A percentile compares a stretch with the other conserved stretches of the same genome.
Conservation (phyloP, 768 basidiomycete species). For the Mycena galopus region DNA sequence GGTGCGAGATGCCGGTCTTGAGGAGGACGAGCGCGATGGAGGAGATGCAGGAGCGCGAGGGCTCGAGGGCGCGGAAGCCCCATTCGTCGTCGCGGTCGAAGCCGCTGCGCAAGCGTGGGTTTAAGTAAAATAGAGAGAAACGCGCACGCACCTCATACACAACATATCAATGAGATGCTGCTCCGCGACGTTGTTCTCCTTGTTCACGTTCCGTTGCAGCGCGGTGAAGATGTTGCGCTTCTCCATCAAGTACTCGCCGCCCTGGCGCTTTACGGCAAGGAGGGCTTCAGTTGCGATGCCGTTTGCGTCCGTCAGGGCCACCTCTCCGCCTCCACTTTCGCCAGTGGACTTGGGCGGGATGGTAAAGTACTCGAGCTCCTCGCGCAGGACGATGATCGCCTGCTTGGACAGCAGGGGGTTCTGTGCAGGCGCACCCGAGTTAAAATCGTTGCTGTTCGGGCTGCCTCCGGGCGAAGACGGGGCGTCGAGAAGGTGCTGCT, state of each 20-base stretch:
- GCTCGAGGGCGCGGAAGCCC: constrained; percentile 97
- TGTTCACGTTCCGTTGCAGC: constrained; percentile 97
- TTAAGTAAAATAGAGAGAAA: not conserved
- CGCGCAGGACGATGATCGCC: constrained; percentile 97
- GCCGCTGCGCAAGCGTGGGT: constrained; percentile 69
- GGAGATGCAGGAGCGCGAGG: constrained; percentile 96
- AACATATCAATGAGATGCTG: constrained; percentile 99
- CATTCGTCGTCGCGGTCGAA: constrained; percentile 98
- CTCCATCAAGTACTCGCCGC: constrained; percentile 89
- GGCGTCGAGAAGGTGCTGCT: constrained; percentile 83
- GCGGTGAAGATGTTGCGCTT: constrained; percentile 97
- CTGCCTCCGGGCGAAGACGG: constrained; percentile 55
- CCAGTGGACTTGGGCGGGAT: constrained; percentile 82
- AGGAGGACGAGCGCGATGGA: constrained; percentile 97
- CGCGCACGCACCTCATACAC: constrained; percentile 88
- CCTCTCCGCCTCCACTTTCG: constrained; percentile 14
- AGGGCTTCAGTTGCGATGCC: constrained; percentile 86
- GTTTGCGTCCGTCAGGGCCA: constrained; percentile 75
- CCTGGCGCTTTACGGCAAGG: constrained; percentile 85
- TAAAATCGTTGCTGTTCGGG: constrained; percentile 51
- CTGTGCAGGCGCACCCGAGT: constrained; percentile 74
- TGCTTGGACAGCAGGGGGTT: constrained; percentile 96
- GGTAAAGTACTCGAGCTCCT: constrained; percentile 98
- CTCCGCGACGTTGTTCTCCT: constrained; percentile 98
- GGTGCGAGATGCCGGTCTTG: constrained; percentile 95